These are phyloP conservation scores for Fusarium sp. DNA, from an alignment of 2,329 filamentous ascomycete genomes.

Conservation along the genomic window DNA sequence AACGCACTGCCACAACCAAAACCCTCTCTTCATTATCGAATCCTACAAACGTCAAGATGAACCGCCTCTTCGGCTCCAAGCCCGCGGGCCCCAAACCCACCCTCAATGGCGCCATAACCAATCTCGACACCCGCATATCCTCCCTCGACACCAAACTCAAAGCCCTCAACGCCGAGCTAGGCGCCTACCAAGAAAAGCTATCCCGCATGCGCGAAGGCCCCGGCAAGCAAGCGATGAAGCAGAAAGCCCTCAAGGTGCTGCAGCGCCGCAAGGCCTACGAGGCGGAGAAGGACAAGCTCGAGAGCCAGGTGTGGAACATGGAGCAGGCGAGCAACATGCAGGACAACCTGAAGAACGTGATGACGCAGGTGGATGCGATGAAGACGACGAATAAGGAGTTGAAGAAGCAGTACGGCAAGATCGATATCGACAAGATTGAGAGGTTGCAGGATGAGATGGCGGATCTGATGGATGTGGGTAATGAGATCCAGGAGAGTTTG, in stretches of 20 bases:
- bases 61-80: constrained; percentile 93
- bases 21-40: accelerated
- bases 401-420: constrained; percentile 93
- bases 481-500: constrained; percentile 97
- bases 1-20: neutral
- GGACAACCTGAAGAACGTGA: constrained; percentile 97
- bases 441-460: constrained; percentile 99
- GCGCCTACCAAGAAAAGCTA: constrained; percentile 87
- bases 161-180: constrained; percentile 88
- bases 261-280: constrained; percentile 96
- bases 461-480: constrained; percentile 95
- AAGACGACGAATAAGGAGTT: constrained; percentile 96
- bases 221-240: constrained; percentile 90
- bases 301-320: constrained; percentile 98
- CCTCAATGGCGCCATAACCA: constrained; percentile 82
- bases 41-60: constrained; percentile 69
- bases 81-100: constrained; percentile 89
- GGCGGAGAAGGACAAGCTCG: constrained; percentile 89
- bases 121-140: constrained; percentile 85
- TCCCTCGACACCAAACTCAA: constrained; percentile 95
- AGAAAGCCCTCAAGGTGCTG: constrained; percentile 93
- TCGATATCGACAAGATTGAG: constrained; percentile 98
- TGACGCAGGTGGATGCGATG: constrained; percentile 98
- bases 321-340: constrained; percentile 98
- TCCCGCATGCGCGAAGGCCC: constrained; percentile 95